Evolutionary conservation across 1,284 basidiomycete species (phyloP), one percentile per base, ranked within the genome.

Genomic region (Lignosus rhinocerotis): DNA sequence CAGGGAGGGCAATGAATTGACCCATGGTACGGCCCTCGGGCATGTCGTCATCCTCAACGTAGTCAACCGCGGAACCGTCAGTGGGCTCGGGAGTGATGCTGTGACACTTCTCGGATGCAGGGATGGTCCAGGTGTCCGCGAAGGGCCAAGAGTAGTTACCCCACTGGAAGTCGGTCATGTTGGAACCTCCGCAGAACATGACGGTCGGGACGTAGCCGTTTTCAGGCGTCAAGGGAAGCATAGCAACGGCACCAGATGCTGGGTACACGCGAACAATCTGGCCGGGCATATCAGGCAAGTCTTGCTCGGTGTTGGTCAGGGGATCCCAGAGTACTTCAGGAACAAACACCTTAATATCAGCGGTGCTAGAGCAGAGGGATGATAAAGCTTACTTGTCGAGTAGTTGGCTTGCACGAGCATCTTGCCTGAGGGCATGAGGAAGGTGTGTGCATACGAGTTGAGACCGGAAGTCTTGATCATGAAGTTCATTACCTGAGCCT

Each of bases 201-300:
- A 97, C 74, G 0, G 93, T 93, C 1, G 90, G 90, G 0, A 81
- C 85, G 78, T 91, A 98, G 75, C 93, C 89, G 80, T 97, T 96
- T 55, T 81, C 87, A 4, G 93, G 92, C 0, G 92, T 95, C 41
- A 98, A 79, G 1, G 96, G 95, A 6, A 96, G 78, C 93, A 98
- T 94, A 53, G 90, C 92, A 1, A 85, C 86, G 9, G 91, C 95
- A 55, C 89, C 95, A 0, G 94, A 96, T 0, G 92, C 95, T 41
- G 96, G 96, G 77, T 98, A 98, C 33, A 96, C 93, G 56, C 93
- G 89, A 44, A 85, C 81, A 52, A 94, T 85, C 56, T 81, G 70
- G 25, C 73, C 73, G 1, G 87, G 87, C 87, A 89, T 88, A 62
- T 78, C 71, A 1, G 85, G 86, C 2, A 88, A 76, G 5, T 72